phyloP scores from a whole-genome alignment of 768 basidiomycete species.

The Lactarius akahatsu region DNA sequence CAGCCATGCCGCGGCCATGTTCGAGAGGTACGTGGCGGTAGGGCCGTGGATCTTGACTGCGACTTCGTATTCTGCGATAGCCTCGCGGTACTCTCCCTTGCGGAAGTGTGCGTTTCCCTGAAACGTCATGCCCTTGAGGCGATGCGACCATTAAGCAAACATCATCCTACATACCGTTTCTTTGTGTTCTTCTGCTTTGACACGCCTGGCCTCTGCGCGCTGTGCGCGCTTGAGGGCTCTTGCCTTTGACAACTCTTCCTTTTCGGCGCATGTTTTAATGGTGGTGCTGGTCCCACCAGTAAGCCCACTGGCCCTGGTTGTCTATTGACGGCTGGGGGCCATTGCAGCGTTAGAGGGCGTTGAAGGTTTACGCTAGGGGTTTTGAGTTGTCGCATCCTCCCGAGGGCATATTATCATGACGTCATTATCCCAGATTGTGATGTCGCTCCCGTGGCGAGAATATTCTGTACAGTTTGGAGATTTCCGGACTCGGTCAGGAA shows the following conservation, averaged over 20 bases:
- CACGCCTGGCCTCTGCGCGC: background rate
- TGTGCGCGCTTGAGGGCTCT: slow-evolving; percentile 5
- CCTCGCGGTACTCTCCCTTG: slow-evolving; percentile 38
- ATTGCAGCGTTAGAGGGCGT: background rate
- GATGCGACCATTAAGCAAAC: background rate
- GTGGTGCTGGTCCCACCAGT: background rate
- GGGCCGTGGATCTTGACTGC: slow-evolving; percentile 42
- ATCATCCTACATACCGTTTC: slow-evolving; percentile 1
- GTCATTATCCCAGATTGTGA: background rate
- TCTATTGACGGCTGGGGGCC: background rate
- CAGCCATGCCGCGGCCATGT: slow-evolving; percentile 45
- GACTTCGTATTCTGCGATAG: slow-evolving; percentile 42
- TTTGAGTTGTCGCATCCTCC: background rate
- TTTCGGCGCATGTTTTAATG: background rate
- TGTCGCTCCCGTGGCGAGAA: no score
- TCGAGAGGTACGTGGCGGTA: slow-evolving; percentile 41
- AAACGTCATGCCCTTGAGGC: background rate
- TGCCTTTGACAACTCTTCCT: background rate
- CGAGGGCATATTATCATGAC: background rate
- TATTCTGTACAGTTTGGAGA: background rate
- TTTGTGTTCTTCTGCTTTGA: slow-evolving; percentile 2
- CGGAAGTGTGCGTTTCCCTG: slow-evolving; percentile 49
- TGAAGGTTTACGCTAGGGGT: background rate
- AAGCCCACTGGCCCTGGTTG: background rate
- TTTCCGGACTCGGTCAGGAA: background rate